A percentile compares a stretch with the other conserved stretches of the same genome.
Conservation (phyloP, 2,329 filamentous ascomycete species). For the Myriosclerotinia curreyana region DNA sequence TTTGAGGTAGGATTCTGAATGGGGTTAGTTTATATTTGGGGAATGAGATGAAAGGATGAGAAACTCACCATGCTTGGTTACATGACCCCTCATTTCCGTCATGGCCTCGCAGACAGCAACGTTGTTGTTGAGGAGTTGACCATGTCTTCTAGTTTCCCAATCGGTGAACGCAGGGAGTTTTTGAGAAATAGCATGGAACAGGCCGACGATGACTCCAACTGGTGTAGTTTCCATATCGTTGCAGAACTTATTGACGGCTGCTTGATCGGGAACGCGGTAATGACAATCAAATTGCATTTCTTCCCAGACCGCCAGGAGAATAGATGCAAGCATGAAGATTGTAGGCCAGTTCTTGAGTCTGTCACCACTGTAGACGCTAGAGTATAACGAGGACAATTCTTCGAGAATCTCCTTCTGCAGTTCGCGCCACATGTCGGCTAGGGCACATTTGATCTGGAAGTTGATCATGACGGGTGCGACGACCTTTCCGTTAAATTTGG, state of each 20-base stretch:
- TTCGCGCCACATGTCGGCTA: slow-evolving; percentile 98
- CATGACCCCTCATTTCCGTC: slow-evolving; percentile 91
- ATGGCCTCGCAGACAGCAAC: slow-evolving; percentile 88
- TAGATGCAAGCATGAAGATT: slow-evolving; percentile 94
- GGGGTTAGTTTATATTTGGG: slow-evolving; percentile 44
- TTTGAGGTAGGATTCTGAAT: slow-evolving; percentile 78
- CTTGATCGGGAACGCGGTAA: slow-evolving; percentile 83
- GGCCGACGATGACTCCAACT: slow-evolving; percentile 90
- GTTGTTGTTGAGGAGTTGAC: slow-evolving; percentile 87
- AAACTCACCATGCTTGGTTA: slow-evolving; percentile 84
- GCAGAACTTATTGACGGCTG: slow-evolving; percentile 90
- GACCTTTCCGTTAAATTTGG: slow-evolving; percentile 85
- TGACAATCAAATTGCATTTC: slow-evolving; percentile 99
- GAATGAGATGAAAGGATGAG: not conserved
- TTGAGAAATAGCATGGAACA: slow-evolving; percentile 97
- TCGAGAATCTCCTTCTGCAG: slow-evolving; percentile 94
- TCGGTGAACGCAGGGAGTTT: slow-evolving; percentile 90
- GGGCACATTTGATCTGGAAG: slow-evolving; percentile 96
- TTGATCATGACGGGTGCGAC: slow-evolving; percentile 98
- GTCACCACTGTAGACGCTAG: slow-evolving; percentile 96
- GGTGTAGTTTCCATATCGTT: slow-evolving; percentile 94
- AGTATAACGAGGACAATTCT: slow-evolving; percentile 88
- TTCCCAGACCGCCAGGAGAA: slow-evolving; percentile 93
- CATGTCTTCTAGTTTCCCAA: slow-evolving; percentile 90
- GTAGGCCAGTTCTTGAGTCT: slow-evolving; percentile 99